These are phyloP conservation scores for Eimeria maxima DNA, from an alignment of 169 alveolate genomes.

Conservation along the genomic window DNA sequence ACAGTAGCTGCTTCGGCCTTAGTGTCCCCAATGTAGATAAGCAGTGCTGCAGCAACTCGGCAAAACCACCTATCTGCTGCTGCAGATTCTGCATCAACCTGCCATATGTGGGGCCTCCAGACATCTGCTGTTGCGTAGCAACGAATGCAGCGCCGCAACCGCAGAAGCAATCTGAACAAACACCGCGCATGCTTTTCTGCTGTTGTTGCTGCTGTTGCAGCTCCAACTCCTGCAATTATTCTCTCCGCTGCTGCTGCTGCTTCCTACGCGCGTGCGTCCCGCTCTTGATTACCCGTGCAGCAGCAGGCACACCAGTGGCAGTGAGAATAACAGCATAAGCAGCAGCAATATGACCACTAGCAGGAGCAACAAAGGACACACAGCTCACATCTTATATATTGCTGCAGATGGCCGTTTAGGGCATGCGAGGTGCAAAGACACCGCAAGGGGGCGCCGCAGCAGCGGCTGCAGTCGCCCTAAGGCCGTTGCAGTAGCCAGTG, in stretches of 20 bases:
- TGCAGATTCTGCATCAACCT: constrained; percentile 26
- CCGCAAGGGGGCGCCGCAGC: background rate
- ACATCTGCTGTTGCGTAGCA: constrained; percentile 16
- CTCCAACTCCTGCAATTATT: background rate
- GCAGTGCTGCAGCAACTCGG: constrained; percentile 32
- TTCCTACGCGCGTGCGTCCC: background rate
- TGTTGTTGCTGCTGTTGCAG: background rate
- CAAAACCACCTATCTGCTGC: constrained; percentile 24
- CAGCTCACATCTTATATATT: constrained; percentile 18
- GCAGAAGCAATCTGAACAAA: constrained; percentile 42
- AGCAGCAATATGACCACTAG: background rate
- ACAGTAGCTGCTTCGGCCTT: constrained; percentile 10
- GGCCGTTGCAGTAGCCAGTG: background rate
- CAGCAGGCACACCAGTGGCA: background rate
- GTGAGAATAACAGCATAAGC: background rate
- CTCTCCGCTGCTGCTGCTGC: background rate
- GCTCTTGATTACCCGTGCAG: background rate
- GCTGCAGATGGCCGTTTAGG: constrained; percentile 5
- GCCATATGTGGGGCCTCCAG: constrained; percentile 5
- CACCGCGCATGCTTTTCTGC: background rate
- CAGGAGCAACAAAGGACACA: background rate
- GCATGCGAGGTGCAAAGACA: constrained; percentile 13
- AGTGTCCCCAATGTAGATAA: background rate
- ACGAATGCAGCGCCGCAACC: constrained; percentile 32
- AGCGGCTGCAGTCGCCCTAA: constrained; percentile 30